These are phyloP conservation scores for Penstemon davidsonii DNA, from an alignment of 257 asterid genomes.

Conservation along the genomic window DNA sequence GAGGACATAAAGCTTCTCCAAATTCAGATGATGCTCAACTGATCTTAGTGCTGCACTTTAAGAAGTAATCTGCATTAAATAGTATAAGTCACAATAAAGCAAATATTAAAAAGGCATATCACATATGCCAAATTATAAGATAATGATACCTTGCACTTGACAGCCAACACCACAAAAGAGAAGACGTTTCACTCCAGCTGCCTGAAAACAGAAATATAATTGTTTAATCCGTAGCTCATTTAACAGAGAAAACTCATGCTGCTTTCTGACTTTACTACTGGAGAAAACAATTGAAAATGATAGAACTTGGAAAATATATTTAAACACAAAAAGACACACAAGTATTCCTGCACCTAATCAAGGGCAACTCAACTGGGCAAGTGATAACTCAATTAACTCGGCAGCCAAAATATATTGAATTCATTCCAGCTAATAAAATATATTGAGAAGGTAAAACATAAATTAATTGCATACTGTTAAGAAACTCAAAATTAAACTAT, in stretches of 20 bases:
- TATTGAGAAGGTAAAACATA: background rate
- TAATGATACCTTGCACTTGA: conserved; percentile 90
- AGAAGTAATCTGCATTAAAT: conserved; percentile 70
- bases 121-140: conserved; percentile 19
- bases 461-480: background rate
- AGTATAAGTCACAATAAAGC: conserved; percentile 46
- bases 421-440: background rate
- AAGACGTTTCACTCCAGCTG: conserved; percentile 95
- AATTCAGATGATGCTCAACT: conserved; percentile 81
- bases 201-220: conserved; percentile 49
- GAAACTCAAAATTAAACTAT: background rate
- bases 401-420: background rate
- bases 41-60: conserved; percentile 95
- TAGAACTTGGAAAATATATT: conserved; percentile 15
- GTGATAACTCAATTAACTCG: conserved; percentile 13
- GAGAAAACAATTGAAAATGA: conserved; percentile 9
- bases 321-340: background rate
- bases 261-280: conserved; percentile 14
- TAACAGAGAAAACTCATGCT: conserved; percentile 13
- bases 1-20: conserved; percentile 94
- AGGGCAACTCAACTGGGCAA: background rate
- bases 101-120: conserved; percentile 24
- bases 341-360: background rate
- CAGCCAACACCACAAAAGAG: conserved; percentile 99
- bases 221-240: conserved; percentile 13